phyloP scores from a whole-genome alignment of 1,284 basidiomycete genomes.

The Inonotus obliquus region DNA sequence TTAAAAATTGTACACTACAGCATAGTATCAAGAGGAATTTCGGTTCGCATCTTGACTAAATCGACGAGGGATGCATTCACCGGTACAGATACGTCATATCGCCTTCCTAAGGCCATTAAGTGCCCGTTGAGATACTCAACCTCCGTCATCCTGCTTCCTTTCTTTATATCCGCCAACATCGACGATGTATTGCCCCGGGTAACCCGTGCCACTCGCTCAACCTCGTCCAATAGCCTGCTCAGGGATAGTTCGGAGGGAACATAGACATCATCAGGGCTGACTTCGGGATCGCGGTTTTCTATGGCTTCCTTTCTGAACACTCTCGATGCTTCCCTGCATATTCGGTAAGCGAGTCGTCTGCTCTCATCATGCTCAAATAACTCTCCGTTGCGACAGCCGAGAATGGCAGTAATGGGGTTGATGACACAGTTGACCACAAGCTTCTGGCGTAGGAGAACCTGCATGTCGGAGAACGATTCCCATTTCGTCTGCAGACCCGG shows the following conservation, averaged over 20 bases:
- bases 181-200: conserved; percentile 70
- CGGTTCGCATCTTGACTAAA: conserved; percentile 50
- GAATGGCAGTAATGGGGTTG: conserved; percentile 84
- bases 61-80: conserved; percentile 57
- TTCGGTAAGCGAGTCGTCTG: conserved; percentile 37
- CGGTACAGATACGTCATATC: conserved; percentile 59
- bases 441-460: conserved; percentile 75
- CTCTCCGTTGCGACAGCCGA: conserved; percentile 79
- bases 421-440: conserved; percentile 83
- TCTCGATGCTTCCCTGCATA: conserved; percentile 58
- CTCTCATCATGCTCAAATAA: conserved; percentile 46
- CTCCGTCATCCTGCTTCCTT: conserved; percentile 57
- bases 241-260: conserved; percentile 40
- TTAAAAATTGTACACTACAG: conserved; percentile 11
- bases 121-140: conserved; percentile 88
- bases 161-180: conserved; percentile 70
- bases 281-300: conserved; percentile 24
- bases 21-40: conserved; percentile 33
- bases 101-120: conserved; percentile 60
- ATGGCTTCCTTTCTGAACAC: conserved; percentile 46
- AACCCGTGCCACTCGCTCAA: conserved; percentile 46
- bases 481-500: conserved; percentile 59
- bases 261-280: conserved; percentile 31
- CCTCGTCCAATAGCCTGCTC: conserved; percentile 43
- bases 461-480: conserved; percentile 66